Conservation (phyloP, 1,284 basidiomycete species). For the Leccinum subspadiceum region DNA sequence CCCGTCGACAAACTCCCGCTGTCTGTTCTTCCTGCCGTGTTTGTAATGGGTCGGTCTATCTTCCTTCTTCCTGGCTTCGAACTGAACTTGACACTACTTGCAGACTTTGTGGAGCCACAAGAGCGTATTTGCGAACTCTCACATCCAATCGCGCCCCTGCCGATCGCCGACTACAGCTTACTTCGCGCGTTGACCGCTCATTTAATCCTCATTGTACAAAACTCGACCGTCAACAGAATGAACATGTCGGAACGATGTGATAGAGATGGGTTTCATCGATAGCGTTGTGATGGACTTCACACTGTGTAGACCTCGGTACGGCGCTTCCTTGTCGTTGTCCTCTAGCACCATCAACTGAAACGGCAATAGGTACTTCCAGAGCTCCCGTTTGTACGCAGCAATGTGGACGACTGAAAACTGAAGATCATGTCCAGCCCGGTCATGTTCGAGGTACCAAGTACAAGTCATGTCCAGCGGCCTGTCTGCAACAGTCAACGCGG, state of each 20-base stretch:
- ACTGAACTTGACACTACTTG: conserved; percentile 9
- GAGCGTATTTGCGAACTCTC: conserved; percentile 88
- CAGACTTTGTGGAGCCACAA: conserved; percentile 85
- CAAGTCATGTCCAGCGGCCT: no score
- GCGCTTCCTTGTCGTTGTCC: no score
- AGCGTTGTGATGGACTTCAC: no score
- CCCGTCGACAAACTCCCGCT: conserved; percentile 44
- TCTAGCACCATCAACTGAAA: no score
- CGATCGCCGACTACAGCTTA: conserved; percentile 91
- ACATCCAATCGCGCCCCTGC: conserved; percentile 81
- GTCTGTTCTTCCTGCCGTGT: conserved; percentile 72
- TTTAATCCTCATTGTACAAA: conserved; percentile 92
- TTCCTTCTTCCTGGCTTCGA: conserved; percentile 5
- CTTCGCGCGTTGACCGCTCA: conserved; percentile 94
- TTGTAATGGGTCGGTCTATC: conserved; percentile 80
- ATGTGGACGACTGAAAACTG: no score
- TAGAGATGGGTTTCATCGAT: no score
- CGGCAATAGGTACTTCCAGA: no score
- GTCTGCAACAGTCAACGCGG: no score
- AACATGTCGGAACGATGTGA: conserved; percentile 50
- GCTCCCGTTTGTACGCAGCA: no score
- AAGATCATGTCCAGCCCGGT: no score
- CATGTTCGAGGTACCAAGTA: no score
- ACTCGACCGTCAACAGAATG: conserved; percentile 94
- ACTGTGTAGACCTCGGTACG: no score